Conservation (phyloP, 345 rosid genomes). For the Melaleuca quinquenervia region DNA sequence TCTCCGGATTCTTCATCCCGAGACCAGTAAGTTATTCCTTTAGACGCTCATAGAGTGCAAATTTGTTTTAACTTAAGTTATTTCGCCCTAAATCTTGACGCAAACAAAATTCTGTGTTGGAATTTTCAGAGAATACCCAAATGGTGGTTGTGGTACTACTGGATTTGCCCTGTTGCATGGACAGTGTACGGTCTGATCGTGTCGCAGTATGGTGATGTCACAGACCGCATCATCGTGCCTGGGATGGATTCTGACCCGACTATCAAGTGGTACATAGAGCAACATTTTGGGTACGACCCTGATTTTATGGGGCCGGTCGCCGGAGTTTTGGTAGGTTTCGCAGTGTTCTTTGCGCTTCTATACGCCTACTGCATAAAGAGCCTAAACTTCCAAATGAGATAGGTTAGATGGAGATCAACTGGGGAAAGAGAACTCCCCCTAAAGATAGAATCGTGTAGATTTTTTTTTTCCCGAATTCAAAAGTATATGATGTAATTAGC, state of each 20-base stretch:
- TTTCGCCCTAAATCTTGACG: not conserved
- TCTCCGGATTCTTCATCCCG: constrained; percentile 17
- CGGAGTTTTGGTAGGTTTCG: constrained; percentile 15
- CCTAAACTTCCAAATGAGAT: constrained; percentile 8
- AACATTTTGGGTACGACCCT: constrained; percentile 3
- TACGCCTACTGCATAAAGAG: constrained; percentile 4
- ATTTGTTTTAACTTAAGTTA: not conserved
- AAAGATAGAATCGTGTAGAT: not conserved
- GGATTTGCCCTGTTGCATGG: constrained; percentile 25
- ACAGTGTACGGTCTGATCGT: constrained; percentile 11
- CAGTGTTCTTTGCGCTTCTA: constrained; percentile 12
- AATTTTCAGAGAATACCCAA: constrained; percentile 25
- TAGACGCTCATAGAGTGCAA: not conserved
- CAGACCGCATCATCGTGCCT: not conserved
- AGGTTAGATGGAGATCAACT: not conserved
- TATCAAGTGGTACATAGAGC: constrained; percentile 3
- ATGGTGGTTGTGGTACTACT: constrained; percentile 45
- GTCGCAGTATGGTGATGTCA: constrained; percentile 9
- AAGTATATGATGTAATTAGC: not conserved
- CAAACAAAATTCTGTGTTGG: not conserved
- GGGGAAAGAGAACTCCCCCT: not conserved
- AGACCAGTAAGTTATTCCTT: constrained; percentile 4
- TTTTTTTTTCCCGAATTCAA: not conserved
- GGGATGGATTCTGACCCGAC: not conserved
- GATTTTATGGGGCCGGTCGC: constrained; percentile 26